Evolutionary conservation across 306 rosid species (phyloP), one percentile per base, ranked within the genome.

Genomic region (Cucurbita ficifolia): DNA sequence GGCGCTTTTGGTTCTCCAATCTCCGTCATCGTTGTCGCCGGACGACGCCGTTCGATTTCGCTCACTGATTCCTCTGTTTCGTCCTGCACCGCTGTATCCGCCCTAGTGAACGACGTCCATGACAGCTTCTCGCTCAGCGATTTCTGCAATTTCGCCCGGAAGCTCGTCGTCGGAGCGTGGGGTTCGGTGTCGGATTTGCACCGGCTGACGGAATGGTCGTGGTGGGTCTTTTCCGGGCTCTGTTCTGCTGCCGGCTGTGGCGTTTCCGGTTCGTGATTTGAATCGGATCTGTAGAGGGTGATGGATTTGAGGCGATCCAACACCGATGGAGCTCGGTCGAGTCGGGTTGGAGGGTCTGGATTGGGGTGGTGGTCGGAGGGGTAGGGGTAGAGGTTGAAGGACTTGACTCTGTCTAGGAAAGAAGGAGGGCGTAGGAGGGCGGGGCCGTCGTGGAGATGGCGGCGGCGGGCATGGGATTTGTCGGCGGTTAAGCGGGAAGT

Each of bases 281-380:
- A 76, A 8, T 72, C 83, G 6, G 84, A 68, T 75, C 85, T 69
- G 48, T 24, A 57, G 17, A 80, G 42, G 1, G 79, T 77, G 74
- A 83, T 33, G 8, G 88, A 85, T 74, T 77, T 84, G 74, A 89
- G 67, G 1, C 87, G 82, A 24, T 82, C 89, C 46, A 89, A 22
- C 11, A 84, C 33, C 6, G 96, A 84, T 1, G 92, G 90, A 17
- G 80, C 35, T 39, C 82, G 79, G 60, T 6, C 76, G 46, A 84
- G 63, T 12, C 64, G 19, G 70, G 64, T 14, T 29, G 42, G 60
- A 4, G 58, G 54, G 54, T 72, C 57, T 42, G 39, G 45, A 21
- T 59, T 9, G 14, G 18, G 45, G 21, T 17, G 2, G 3, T 57
- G 17, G 14, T 78, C 46, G 79, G 40, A 54, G 24, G 77, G 75